Base-by-base conservation (phyloP, 331 rosid genomes). In the Acacia concinna region DNA sequence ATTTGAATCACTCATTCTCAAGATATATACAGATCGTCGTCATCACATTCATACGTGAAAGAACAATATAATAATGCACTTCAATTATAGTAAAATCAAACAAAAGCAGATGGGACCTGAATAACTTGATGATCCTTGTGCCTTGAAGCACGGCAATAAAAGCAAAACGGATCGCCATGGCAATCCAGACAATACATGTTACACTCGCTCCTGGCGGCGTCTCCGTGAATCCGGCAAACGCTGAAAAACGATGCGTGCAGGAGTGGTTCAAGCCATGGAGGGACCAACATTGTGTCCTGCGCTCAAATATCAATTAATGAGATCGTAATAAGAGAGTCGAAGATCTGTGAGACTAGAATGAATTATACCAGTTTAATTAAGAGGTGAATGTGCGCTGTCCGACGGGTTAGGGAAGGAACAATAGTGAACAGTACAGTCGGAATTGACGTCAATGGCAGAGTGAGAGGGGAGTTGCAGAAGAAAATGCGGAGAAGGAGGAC, bases 141-240 rank as follows among this genome's bases (percentile, higher is more conserved):
- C 37, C 84, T 30, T 2, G 92, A 87, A 8, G 99, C 91, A 31
- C 96, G 91, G 82, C 99, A 95, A 40, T 93, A 95, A 47, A 93
- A 91, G 88, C 99, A 95, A 78, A 95, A 95, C 5, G 98, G 89
- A 31, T 80, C 89, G 37, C 70, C 87, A 23, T 78, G 71, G 72
- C 99, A 95, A 69, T 95, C 99, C 11, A 95, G 68, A 82, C 98
- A 95, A 75, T 86, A 95, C 98, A 95, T 91, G 82, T 95, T 95
- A 82, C 98, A 90, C 65, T 95, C 99, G 54, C 89, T 90, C 66
- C 97, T 87, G 0, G 96, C 89, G 0, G 92, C 92, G 56, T 89
- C 94, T 18, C 93, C 84, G n/a, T 96, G 99, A 44, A 85, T 83
- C 35, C 87, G 88, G 76, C 99, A 96, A 0, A 84, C 84, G 23